phyloP scores from a whole-genome alignment of 371 early-diverging fungal genomes.

The Mucor mucedo region DNA sequence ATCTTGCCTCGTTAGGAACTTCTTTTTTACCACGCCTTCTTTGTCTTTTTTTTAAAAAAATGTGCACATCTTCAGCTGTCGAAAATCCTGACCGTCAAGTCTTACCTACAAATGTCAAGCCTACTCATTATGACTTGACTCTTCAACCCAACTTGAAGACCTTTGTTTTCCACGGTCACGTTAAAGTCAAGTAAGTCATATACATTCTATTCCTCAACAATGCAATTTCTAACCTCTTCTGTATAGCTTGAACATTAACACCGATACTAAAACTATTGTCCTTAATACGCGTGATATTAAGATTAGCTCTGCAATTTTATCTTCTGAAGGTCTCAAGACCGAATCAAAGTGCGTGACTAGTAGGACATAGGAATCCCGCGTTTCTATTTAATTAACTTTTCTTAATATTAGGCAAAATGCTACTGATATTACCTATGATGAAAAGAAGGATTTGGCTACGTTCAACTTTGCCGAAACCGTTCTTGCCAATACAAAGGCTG shows the following conservation, averaged over 20 bases:
- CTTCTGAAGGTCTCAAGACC: constrained; percentile 59
- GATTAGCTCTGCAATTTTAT: constrained; percentile 53
- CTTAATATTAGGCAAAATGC: constrained; percentile 60
- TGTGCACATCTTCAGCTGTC: constrained; percentile 27
- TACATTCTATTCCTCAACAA: neutral
- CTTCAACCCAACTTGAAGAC: constrained; percentile 68
- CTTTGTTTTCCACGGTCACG: constrained; percentile 73
- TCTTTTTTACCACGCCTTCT: constrained; percentile 11
- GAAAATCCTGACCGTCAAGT: constrained; percentile 55
- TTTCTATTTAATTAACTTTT: too few relatives aligned
- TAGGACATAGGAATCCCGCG: constrained; percentile 4
- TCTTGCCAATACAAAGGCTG: constrained; percentile 69
- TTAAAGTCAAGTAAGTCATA: constrained; percentile 56
- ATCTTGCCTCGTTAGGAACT: neutral
- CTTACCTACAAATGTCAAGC: constrained; percentile 75
- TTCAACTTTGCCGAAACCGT: constrained; percentile 73
- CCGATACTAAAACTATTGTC: constrained; percentile 66
- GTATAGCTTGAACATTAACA: constrained; percentile 56
- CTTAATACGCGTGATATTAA: constrained; percentile 68
- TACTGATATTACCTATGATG: constrained; percentile 67
- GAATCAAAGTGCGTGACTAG: constrained; percentile 51
- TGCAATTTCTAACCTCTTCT: neutral
- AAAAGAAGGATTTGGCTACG: constrained; percentile 72
- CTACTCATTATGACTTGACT: constrained; percentile 74
- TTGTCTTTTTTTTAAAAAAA: neutral